A percentile compares a stretch with the other conserved stretches of the same genome.
Evolutionary conservation across 2,329 filamentous ascomycete species (phyloP).

Genomic region (Hypoxylon sp.): DNA sequence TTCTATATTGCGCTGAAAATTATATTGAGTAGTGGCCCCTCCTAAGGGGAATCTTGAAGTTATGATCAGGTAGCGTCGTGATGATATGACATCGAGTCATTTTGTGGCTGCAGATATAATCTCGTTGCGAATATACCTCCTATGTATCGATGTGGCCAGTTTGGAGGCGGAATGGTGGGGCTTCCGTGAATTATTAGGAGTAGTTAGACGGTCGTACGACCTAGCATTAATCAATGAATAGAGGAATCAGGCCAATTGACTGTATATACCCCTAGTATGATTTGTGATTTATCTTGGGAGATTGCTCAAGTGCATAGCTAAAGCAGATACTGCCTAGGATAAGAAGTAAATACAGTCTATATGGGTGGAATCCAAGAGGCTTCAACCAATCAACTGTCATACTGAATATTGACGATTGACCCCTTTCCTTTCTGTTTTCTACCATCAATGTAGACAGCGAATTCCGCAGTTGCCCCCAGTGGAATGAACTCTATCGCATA

Average conservation of each 20-base stretch:
- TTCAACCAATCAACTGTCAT: conserved; percentile 1
- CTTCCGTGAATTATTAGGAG: too few relatives aligned
- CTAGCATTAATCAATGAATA: neutral
- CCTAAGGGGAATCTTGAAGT: too few relatives aligned
- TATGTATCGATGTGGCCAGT: too few relatives aligned
- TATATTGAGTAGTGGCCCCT: too few relatives aligned
- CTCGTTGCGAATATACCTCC: too few relatives aligned
- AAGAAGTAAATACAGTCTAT: neutral
- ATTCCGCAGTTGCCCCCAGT: conserved; percentile 15
- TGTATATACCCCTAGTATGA: neutral
- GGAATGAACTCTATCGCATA: conserved; percentile 22
- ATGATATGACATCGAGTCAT: too few relatives aligned
- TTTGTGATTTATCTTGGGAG: neutral
- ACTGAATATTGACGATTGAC: conserved; percentile 9
- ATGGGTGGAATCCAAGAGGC: too few relatives aligned
- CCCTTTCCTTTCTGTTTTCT: conserved; percentile 21
- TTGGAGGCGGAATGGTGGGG: too few relatives aligned
- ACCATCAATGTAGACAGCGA: conserved; percentile 12
- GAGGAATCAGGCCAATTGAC: neutral
- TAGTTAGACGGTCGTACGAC: too few relatives aligned
- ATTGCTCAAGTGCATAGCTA: neutral
- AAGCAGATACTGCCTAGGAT: neutral
- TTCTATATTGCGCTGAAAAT: too few relatives aligned
- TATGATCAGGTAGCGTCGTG: too few relatives aligned
- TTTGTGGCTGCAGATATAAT: too few relatives aligned